A percentile compares a stretch with the other conserved stretches of the same genome.
Evolutionary conservation across 2,329 filamentous ascomycete genomes (phyloP).

Genomic region (Talaromyces sp.): DNA sequence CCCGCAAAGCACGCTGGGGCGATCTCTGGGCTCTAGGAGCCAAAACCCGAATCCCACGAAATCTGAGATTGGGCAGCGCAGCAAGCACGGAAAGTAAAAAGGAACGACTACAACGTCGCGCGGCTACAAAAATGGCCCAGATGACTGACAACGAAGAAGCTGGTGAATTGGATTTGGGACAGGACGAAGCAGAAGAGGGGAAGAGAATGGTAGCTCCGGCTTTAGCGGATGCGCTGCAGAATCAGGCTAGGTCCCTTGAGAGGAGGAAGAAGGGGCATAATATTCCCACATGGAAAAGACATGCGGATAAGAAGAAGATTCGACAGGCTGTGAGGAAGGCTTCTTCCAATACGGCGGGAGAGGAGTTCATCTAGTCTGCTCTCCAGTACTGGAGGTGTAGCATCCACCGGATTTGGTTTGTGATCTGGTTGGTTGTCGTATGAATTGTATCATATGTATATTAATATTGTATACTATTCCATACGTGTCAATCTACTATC

Average conservation of each 20-base stretch:
- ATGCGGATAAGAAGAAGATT: constrained; percentile 44
- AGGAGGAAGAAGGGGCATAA: constrained; percentile 35
- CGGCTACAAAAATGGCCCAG: constrained; percentile 30
- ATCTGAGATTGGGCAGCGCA: constrained; percentile 57
- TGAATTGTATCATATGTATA: not conserved
- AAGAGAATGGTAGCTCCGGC: constrained; percentile 9
- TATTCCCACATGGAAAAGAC: constrained; percentile 45
- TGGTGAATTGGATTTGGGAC: constrained; percentile 1
- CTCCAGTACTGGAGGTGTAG: not conserved
- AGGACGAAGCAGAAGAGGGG: constrained; percentile 14
- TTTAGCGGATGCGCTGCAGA: constrained; percentile 12
- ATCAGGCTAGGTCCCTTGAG: constrained; percentile 22
- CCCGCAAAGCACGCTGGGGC: constrained; percentile 85
- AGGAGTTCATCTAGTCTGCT: constrained; percentile 9
- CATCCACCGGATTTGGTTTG: not conserved
- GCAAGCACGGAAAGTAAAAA: constrained; percentile 43
- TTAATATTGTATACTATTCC: not conserved
- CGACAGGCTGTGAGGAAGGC: constrained; percentile 40
- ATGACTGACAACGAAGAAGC: constrained; percentile 18
- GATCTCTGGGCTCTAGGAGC: constrained; percentile 94
- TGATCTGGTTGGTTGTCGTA: not conserved
- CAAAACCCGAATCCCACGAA: constrained; percentile 71
- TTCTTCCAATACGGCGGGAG: constrained; percentile 5
- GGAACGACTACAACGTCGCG: constrained; percentile 40
- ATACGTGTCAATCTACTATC: not conserved